Conservation (phyloP, 106 monocot species). For the Dactylorhiza incarnata region DNA sequence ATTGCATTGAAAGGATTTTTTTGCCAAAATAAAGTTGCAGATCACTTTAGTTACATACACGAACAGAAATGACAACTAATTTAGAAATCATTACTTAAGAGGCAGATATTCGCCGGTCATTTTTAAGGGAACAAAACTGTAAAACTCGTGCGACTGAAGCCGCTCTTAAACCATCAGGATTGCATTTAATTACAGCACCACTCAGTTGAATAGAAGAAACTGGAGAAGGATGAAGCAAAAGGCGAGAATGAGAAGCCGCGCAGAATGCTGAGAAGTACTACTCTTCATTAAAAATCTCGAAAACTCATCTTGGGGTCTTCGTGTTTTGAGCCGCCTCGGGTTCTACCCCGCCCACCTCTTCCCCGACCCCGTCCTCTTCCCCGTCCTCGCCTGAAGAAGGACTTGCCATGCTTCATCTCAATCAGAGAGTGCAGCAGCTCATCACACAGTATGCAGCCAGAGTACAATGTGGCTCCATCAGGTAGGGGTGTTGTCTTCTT, state of each 20-base stretch:
- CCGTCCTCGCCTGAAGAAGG: constrained; percentile 42
- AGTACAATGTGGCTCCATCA: constrained; percentile 64
- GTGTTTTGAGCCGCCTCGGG: constrained; percentile 33
- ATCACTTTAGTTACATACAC: too few species aligned
- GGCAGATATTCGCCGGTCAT: too few species aligned
- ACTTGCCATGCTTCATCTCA: constrained; percentile 84
- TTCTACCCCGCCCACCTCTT: constrained; percentile 34
- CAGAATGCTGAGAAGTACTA: background rate
- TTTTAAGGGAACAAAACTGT: too few species aligned
- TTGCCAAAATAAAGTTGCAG: too few species aligned
- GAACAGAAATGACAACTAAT: too few species aligned
- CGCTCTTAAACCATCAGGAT: too few species aligned
- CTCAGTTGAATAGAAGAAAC: background rate
- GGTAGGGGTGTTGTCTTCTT: constrained; percentile 74
- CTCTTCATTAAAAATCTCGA: constrained; percentile 57
- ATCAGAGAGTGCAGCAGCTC: constrained; percentile 80
- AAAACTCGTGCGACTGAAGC: too few species aligned
- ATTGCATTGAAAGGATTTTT: too few species aligned
- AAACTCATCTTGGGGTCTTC: constrained; percentile 95
- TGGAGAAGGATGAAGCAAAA: background rate
- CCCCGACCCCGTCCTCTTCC: constrained; percentile 66
- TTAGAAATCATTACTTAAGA: too few species aligned
- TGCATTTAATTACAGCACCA: too few species aligned
- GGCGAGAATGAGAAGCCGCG: too few species aligned
- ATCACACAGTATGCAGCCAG: constrained; percentile 87